Base-by-base conservation (phyloP, 371 early-diverging fungal species). In the Lichtheimia ramosa region DNA sequence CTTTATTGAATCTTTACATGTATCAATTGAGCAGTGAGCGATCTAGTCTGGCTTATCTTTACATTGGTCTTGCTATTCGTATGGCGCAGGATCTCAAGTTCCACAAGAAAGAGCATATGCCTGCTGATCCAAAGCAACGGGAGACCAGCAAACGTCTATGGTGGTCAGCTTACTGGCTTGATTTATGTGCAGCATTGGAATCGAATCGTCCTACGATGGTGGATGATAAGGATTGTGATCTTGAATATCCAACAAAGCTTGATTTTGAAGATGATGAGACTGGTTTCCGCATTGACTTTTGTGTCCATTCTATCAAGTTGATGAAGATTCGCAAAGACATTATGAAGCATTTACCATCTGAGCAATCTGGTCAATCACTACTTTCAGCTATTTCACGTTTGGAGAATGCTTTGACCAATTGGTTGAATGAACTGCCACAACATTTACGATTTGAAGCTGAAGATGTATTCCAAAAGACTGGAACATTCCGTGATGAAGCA, bases 71-170 rank as follows among this genome's bases (percentile, higher is more conserved):
- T 46, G 86, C 84, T 1, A 86, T 86, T 52, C 82, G 86, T 15
- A 86, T 86, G 86, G 86, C 86, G 2, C 86, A 86, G 61, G 86
- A 83, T 62, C 71, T 86, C 34, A 83, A 83, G 54, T 79, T 83
- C 15, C 83, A 86, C 62, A 79, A 83, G 41, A 81, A 78, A 61
- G 73, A 74, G 21, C 73, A 74, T 55, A 76, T 79, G 73, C 75
- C 78, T n/a, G 70, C 78, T 51, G 82, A 82, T 51, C 16, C 39
- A 13, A 74, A 76, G 23, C 83, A 83, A 54, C 69, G 82, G n/a
- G 83, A 86, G 64, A 78, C 78, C 34, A 83, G 79, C 57, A 83
- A 86, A 57, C 76, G 81, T 7, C 62, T 86, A 21, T 86, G 86
- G 86, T 86, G 85, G 85, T 82, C 85, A 7, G 82, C 83, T 34